Evolutionary conservation across 2,329 filamentous ascomycete genomes (phyloP).

Genomic region (Neofusicoccum laricinum): DNA sequence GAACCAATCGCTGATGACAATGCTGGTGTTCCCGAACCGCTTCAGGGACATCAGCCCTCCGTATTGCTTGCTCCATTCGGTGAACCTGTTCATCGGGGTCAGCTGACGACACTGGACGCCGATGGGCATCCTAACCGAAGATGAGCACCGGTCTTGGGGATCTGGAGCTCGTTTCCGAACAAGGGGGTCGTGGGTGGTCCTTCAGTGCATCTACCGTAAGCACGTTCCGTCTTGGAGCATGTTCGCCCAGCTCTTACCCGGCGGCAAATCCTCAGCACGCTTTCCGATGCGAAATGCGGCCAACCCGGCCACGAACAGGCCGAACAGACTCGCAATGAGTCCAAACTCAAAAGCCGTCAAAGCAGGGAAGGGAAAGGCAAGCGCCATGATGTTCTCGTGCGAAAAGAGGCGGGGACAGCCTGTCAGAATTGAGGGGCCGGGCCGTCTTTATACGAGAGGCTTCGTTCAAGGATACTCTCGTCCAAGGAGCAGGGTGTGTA

Average conservation of each 20-base stretch:
- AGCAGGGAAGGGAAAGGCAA: not conserved
- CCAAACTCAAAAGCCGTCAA: not conserved
- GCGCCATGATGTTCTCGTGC: not conserved
- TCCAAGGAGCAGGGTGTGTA: too few relatives aligned
- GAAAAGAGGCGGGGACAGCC: too few relatives aligned
- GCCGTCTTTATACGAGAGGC: too few relatives aligned
- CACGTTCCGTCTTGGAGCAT: not conserved
- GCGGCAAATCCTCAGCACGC: not conserved
- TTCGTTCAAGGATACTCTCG: too few relatives aligned
- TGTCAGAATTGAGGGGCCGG: too few relatives aligned
- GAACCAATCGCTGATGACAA: slow-evolving; percentile 41
- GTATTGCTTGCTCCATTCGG: slow-evolving; percentile 37
- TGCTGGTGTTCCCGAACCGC: slow-evolving; percentile 38
- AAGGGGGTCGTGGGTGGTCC: slow-evolving; percentile 17
- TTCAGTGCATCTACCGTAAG: not conserved
- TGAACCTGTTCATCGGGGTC: not conserved
- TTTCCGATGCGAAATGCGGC: not conserved
- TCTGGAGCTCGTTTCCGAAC: slow-evolving; percentile 13
- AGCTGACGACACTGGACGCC: not conserved
- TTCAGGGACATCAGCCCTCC: slow-evolving; percentile 44
- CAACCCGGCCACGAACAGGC: not conserved
- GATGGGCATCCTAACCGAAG: not conserved
- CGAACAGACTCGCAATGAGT: not conserved
- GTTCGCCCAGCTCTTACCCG: not conserved
- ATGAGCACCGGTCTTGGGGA: slow-evolving; percentile 13